phyloP scores from a whole-genome alignment of 768 basidiomycete genomes.

The Rhodotorula graminis region DNA sequence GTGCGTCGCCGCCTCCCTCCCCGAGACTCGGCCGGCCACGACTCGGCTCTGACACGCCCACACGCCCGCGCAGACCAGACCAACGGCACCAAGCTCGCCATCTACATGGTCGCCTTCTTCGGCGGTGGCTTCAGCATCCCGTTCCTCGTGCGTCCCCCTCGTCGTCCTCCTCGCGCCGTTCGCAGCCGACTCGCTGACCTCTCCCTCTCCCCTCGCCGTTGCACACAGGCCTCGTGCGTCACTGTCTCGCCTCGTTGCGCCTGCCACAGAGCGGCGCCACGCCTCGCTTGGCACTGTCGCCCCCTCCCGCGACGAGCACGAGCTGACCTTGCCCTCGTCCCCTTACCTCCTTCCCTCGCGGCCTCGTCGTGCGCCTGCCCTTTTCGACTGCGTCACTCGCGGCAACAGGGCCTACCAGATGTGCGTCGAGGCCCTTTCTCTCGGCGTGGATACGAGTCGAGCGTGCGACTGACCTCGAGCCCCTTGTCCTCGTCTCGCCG shows the following conservation, averaged over 20 bases:
- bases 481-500: neutral
- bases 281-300: too few relatives aligned
- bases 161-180: neutral
- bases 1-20: neutral
- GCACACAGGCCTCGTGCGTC: too few relatives aligned
- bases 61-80: constrained; percentile 26
- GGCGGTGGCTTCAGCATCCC: constrained; percentile 24
- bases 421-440: too few relatives aligned
- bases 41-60: neutral
- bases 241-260: too few relatives aligned
- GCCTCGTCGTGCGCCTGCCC: too few relatives aligned
- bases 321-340: too few relatives aligned
- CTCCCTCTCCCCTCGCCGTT: too few relatives aligned
- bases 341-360: neutral
- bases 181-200: too few relatives aligned
- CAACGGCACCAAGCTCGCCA: constrained; percentile 31
- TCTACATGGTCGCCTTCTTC: constrained; percentile 33
- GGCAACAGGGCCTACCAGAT: neutral
- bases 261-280: too few relatives aligned
- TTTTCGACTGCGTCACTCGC: neutral
- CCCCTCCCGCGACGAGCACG: too few relatives aligned
- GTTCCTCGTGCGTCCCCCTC: constrained; percentile 3
- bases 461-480: neutral
- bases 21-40: neutral
- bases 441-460: too few relatives aligned